A percentile compares a stretch with the other conserved stretches of the same genome.
phyloP scores from a whole-genome alignment of 129 eudicot genomes.

The Lonicera japonica region DNA sequence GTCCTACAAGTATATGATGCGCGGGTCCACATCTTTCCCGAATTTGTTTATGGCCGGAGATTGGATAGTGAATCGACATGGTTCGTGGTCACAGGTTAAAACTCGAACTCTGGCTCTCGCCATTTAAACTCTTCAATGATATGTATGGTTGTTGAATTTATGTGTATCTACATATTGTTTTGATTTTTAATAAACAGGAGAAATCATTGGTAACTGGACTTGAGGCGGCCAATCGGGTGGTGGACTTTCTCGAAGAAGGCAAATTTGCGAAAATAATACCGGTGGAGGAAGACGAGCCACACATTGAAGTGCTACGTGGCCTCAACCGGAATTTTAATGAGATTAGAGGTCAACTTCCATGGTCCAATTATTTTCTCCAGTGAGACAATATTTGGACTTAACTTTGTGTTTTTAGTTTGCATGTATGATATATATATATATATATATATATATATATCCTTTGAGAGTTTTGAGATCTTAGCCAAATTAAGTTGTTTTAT shows the following conservation, averaged over 20 bases:
- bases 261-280: constrained; percentile 37
- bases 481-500: no score
- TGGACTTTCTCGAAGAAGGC: constrained; percentile 39
- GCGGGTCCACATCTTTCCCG: constrained; percentile 52
- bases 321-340: constrained; percentile 32
- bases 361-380: constrained; percentile 36
- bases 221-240: constrained; percentile 52
- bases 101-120: not conserved
- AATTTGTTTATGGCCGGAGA: constrained; percentile 56
- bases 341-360: constrained; percentile 36
- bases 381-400: constrained; percentile 1
- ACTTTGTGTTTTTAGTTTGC: no score
- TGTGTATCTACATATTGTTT: not conserved
- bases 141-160: not conserved
- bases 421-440: no score
- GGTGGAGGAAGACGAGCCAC: constrained; percentile 47
- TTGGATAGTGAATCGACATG: constrained; percentile 49
- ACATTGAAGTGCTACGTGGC: constrained; percentile 36
- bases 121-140: no score
- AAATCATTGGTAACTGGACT: constrained; percentile 46
- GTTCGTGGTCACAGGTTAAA: constrained; percentile 50
- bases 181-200: constrained; percentile 25
- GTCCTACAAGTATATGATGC: constrained; percentile 51
- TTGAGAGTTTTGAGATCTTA: not conserved
- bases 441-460: no score